Evolutionary conservation across 1,284 basidiomycete species (phyloP).

Genomic region (Sparassis latifolia): DNA sequence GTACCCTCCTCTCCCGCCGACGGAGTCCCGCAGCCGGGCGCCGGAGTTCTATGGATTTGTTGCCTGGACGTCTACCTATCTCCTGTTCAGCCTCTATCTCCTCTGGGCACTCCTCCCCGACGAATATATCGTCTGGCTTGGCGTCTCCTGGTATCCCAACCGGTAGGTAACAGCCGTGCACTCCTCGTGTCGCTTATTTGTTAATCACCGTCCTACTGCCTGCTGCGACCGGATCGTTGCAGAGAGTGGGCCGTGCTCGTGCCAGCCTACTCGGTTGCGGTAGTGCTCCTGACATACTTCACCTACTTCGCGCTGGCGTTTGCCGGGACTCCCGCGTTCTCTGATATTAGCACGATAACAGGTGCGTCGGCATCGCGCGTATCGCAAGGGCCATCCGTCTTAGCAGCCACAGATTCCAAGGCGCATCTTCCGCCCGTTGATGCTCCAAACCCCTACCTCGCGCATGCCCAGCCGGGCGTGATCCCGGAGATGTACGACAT

Average conservation of each 20-base stretch:
- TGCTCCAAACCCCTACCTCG: conserved; percentile 40
- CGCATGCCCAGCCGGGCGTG: conserved; percentile 36
- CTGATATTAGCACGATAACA: conserved; percentile 57
- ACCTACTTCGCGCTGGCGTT: conserved; percentile 73
- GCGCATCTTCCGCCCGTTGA: conserved; percentile 38
- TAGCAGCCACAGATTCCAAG: conserved; percentile 40
- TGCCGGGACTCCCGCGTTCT: conserved; percentile 63
- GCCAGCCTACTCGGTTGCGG: conserved; percentile 73
- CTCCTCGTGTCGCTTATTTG: conserved; percentile 4
- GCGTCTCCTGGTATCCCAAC: conserved; percentile 84
- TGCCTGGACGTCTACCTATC: conserved; percentile 72
- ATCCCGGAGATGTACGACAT: conserved; percentile 72
- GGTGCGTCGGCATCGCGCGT: conserved; percentile 18
- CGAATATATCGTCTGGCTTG: conserved; percentile 50
- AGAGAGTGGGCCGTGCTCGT: conserved; percentile 85
- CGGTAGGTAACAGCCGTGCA: conserved; percentile 42
- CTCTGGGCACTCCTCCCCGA: conserved; percentile 55
- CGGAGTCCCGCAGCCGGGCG: conserved; percentile 50
- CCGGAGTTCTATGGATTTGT: conserved; percentile 87
- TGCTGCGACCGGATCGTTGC: background rate
- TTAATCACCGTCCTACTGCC: conserved; percentile 14
- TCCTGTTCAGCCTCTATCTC: conserved; percentile 66
- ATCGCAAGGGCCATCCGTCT: background rate
- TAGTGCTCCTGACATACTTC: conserved; percentile 73
- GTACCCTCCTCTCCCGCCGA: conserved; percentile 37